Percentiles rank a stretch among this genome's conserved stretches.
These are phyloP conservation scores for Pholiota adiposa DNA, from an alignment of 1,284 basidiomycete species.

Conservation along the genomic window DNA sequence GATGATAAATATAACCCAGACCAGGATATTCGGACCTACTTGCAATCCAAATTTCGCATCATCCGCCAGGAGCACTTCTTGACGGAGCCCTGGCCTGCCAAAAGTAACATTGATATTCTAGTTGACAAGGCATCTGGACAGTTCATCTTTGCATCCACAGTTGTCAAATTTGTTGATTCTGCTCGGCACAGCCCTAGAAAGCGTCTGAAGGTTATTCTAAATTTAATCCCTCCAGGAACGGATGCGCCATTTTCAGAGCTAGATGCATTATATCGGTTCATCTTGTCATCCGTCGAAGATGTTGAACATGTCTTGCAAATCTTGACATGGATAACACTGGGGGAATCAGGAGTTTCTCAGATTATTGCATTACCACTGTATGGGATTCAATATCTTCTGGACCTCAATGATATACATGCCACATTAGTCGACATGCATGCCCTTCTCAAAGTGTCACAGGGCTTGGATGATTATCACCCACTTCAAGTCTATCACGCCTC, in stretches of 20 bases:
- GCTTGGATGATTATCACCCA: too few species aligned
- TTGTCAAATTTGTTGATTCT: background rate
- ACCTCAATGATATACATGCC: background rate
- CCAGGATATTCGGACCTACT: conserved; percentile 7
- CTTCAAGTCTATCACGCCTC: background rate
- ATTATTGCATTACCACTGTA: background rate
- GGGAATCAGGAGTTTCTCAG: too few species aligned
- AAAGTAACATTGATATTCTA: background rate
- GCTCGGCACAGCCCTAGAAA: background rate
- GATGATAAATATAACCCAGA: conserved; percentile 8
- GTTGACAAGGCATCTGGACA: conserved; percentile 8
- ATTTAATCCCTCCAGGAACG: background rate
- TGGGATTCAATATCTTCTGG: background rate
- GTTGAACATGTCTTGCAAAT: background rate
- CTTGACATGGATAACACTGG: background rate
- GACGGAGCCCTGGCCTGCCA: conserved; percentile 5
- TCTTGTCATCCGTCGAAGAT: background rate
- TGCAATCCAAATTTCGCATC: background rate
- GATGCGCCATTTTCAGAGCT: background rate
- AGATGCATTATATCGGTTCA: background rate
- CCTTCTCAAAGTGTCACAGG: background rate
- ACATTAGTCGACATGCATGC: background rate
- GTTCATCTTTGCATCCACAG: conserved; percentile 2
- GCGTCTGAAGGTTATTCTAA: background rate
- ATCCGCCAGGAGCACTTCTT: background rate